Evolutionary conservation across 208 protist genomes (phyloP).

Genomic region (Chromosphaera perkinsii): DNA sequence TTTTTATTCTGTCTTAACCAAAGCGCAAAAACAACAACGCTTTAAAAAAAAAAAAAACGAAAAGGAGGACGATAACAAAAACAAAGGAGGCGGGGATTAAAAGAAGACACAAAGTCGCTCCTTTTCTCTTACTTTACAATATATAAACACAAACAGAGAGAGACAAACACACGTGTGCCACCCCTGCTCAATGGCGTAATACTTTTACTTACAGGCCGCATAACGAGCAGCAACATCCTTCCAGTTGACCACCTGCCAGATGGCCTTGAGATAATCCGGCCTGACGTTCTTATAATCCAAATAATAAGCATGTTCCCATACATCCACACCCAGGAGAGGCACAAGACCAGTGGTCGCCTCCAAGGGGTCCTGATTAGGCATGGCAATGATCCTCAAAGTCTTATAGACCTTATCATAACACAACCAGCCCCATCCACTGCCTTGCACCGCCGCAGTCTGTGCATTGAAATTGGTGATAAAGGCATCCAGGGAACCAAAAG

Average conservation of each 20-base stretch:
- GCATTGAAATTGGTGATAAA: slow-evolving; percentile 41
- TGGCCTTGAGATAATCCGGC: slow-evolving; percentile 37
- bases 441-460: slow-evolving; percentile 44
- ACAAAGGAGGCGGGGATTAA: no score
- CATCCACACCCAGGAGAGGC: slow-evolving; percentile 45
- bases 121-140: no score
- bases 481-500: slow-evolving; percentile 38
- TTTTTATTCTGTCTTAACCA: no score
- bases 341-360: slow-evolving; percentile 33
- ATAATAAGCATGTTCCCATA: slow-evolving; percentile 49
- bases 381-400: slow-evolving; percentile 15
- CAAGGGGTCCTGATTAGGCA: slow-evolving; percentile 47
- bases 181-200: no score
- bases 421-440: slow-evolving; percentile 63
- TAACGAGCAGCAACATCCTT: slow-evolving; percentile 31
- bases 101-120: no score
- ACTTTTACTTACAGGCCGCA: slow-evolving; percentile 3
- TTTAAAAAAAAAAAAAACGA: no score
- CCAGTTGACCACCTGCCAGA: slow-evolving; percentile 48
- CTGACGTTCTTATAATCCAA: slow-evolving; percentile 45
- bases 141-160: no score
- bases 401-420: slow-evolving; percentile 32
- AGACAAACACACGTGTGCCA: no score
- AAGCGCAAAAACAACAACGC: no score
- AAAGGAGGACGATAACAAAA: no score